Evolutionary conservation across 1,284 basidiomycete species (phyloP), one percentile per base, ranked within the genome.

Genomic region (Megacollybia platyphylla): DNA sequence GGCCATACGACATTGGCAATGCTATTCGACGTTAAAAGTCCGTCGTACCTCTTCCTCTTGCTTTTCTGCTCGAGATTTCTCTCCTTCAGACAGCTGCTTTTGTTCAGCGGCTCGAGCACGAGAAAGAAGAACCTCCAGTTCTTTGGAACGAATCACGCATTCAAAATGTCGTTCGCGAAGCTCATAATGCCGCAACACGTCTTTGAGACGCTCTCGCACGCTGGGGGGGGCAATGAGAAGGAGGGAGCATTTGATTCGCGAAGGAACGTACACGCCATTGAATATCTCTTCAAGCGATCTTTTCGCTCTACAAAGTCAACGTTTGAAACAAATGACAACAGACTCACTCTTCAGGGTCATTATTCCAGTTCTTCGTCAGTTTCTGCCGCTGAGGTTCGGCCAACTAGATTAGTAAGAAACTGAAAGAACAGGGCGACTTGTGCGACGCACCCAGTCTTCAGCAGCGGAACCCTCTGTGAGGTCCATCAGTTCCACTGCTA

Each of bases 91-190:
- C 31, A 87, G 65, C 52, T 87, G 81, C 54, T 80, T 84, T 58
- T 87, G 83, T 52, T 88, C 86, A 7, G 85, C 81, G 15, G 83
- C 80, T 57, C 86, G 76, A 37, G 86, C 87, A 28, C 84, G 74
- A 40, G 86, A 86, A 11, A 89, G 66, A 13, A 89, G 60, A 5
- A 89, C 81, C 55, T 89, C 87, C 17, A 89, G 71, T 58, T 89
- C 87, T 60, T 89, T 89, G 32, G 86, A 88, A 36, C 86, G 79
- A 45, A 89, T 79, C 15, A 89, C 81, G 51, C 84, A 87, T 61
- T 88, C 87, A 51, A 88, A 89, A 66, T 89, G 86, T 54, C 76
- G 78, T 61, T 89, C 86, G 47, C 86, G 79, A 43, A 87, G 73
- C 54, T 89, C 81, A 53, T 89, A 89, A 54, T 88, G 86, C 28